Evolutionary conservation across 139 green algal species (phyloP).

Genomic region (Chlamydomonas sphaeroides): DNA sequence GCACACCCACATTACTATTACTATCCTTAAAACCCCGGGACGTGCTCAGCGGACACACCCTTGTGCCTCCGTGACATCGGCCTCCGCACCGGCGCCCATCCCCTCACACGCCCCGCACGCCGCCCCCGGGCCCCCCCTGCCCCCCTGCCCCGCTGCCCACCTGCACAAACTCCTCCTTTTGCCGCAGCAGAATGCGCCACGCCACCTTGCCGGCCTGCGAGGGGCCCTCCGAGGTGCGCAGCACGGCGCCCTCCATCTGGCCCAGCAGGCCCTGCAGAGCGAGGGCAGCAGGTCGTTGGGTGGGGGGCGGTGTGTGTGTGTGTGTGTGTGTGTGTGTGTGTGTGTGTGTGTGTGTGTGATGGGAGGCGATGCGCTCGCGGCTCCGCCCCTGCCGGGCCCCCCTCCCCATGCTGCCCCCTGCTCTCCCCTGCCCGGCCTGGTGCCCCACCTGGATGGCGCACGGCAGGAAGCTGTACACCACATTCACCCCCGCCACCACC

Average conservation of each 20-base stretch:
- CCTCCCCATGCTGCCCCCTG: background rate
- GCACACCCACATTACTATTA: no score
- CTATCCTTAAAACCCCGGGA: no score
- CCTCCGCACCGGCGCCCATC: background rate
- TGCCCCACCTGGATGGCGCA: constrained; percentile 56
- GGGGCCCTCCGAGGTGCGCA: constrained; percentile 28
- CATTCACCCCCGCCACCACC: constrained; percentile 48
- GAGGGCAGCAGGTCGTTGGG: no score
- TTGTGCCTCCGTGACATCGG: background rate
- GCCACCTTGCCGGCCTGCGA: background rate
- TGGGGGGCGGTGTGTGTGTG: no score
- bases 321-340: no score
- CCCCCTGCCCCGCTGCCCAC: constrained; percentile 3
- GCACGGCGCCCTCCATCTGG: constrained; percentile 59
- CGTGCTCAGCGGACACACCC: background rate
- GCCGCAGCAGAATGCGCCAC: constrained; percentile 60
- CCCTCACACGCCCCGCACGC: background rate
- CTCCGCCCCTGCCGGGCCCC: background rate
- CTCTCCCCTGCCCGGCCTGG: background rate
- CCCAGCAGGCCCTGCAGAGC: constrained; percentile 59
- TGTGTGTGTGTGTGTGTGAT: no score
- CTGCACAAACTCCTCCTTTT: constrained; percentile 53
- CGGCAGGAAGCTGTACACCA: constrained; percentile 66
- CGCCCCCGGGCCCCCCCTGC: no score
- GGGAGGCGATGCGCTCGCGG: no score